Conservation (phyloP, 108 stramenopile genomes). For the Thalassiosira profunda region DNA sequence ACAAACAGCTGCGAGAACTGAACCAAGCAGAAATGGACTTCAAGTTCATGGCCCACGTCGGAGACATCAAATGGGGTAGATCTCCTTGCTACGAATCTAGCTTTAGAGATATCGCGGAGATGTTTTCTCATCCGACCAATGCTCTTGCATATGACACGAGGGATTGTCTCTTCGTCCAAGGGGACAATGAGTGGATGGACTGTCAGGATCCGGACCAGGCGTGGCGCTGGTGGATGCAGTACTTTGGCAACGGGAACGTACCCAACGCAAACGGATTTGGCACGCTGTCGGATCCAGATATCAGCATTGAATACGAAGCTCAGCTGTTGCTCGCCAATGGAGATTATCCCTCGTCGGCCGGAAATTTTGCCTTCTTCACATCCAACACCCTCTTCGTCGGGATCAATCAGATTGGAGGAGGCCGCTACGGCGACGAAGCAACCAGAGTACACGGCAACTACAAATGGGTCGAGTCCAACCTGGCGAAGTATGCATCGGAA, state of each 20-base stretch:
- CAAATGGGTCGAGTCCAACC: slow-evolving; percentile 27
- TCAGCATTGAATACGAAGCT: slow-evolving; percentile 18
- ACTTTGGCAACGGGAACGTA: slow-evolving; percentile 33
- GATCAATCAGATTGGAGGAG: slow-evolving; percentile 38
- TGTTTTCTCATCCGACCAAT: slow-evolving; percentile 10
- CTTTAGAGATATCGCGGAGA: slow-evolving; percentile 17
- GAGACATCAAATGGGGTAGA: slow-evolving; percentile 28
- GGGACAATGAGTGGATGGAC: slow-evolving; percentile 40
- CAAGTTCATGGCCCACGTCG: slow-evolving; percentile 19
- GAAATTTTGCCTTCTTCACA: slow-evolving; percentile 36
- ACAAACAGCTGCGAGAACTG: slow-evolving; percentile 10
- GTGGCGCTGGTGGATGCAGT: slow-evolving; percentile 33
- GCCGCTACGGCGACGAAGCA: slow-evolving; percentile 25
- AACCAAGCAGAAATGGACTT: slow-evolving; percentile 9
- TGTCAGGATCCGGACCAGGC: slow-evolving; percentile 20
- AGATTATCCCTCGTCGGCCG: slow-evolving; percentile 6
- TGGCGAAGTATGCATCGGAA: slow-evolving; percentile 16
- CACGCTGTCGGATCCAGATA: slow-evolving; percentile 15
- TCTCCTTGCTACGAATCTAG: slow-evolving; percentile 2
- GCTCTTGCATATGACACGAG: slow-evolving; percentile 19
- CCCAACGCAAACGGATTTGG: slow-evolving; percentile 31
- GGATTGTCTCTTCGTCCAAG: slow-evolving; percentile 28
- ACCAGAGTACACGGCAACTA: slow-evolving; percentile 23
- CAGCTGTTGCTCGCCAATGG: not conserved
- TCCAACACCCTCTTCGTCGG: slow-evolving; percentile 23